Base-by-base conservation (phyloP, 352 stramenopile species). In the Phytophthora tentaculata region DNA sequence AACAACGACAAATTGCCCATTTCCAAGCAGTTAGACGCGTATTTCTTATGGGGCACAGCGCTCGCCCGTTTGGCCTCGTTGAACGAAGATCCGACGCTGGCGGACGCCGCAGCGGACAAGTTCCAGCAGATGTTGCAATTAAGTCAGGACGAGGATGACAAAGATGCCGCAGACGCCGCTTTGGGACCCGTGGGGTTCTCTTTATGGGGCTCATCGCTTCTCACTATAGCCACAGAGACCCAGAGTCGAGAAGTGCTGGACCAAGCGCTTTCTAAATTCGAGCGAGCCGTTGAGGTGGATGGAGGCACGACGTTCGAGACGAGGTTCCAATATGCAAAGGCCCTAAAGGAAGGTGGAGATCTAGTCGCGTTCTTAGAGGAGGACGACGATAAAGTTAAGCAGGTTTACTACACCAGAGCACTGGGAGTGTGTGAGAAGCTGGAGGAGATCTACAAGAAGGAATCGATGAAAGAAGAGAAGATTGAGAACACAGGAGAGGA, bases 291-390 rank as follows among this genome's bases (percentile, higher is more conserved):
- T 28, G 64, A 92, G n/a, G 82, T 95, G 68, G 87, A 95, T 45
- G 86, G 83, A 48, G 84, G 85, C 22, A 93, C 86, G 16, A 91
- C 81, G 16, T 95, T 95, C 55, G 87, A 95, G 74, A 91, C 85
- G 44, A 74, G 74, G 23, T 94, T 95, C 62, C 87, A 95, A 67
- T 86, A 76, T 53, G 84, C 87, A 19, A 91, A 91, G 29, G 85
- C 87, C n/a, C 66, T 95, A 2, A 75, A 75, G 20, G 67, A 71
- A 44, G 67, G 67, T 44, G 67, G 67, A 58, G 62, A 71, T 50
- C 60, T 95, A 41, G 77, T 93, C 62, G 63, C 78, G 20, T 87
- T 90, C 41, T 66, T 90, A 23, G 67, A 87, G 39, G 44, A 86
- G 50, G 50, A 57, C 10, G 32, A n/a, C 8, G 26, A 50, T 37